phyloP scores from a whole-genome alignment of 2,329 filamentous ascomycete species.

The Chalaropsis ovoidea region DNA sequence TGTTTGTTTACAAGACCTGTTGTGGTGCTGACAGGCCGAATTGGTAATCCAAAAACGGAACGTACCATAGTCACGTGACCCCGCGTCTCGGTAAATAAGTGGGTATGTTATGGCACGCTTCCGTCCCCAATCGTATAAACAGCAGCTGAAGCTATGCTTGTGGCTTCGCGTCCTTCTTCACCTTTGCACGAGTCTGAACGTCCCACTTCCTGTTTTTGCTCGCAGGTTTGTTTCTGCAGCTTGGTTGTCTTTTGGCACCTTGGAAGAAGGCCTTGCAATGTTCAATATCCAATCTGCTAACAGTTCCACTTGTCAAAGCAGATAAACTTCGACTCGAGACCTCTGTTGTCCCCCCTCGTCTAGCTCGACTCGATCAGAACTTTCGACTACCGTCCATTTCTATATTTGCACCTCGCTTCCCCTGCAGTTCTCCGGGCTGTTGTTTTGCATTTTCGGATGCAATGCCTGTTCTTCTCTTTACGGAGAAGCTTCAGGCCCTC shows the following conservation, averaged over 20 bases:
- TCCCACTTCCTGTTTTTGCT: neutral
- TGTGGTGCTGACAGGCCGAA: too few relatives aligned
- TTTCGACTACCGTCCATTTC: neutral
- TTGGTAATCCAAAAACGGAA: too few relatives aligned
- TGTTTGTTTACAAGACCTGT: neutral
- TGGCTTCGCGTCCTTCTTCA: neutral
- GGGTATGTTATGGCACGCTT: neutral
- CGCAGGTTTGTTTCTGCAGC: neutral
- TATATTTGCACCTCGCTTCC: slow-evolving; percentile 57
- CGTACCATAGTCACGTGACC: neutral
- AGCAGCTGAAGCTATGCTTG: neutral
- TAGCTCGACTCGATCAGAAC: slow-evolving; percentile 11
- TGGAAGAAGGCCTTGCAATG: neutral
- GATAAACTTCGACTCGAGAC: neutral
- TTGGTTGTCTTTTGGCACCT: neutral
- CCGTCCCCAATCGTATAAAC: neutral
- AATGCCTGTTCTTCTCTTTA: slow-evolving; percentile 16
- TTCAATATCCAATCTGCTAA: neutral
- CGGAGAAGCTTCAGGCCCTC: slow-evolving; percentile 8
- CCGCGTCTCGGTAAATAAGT: neutral
- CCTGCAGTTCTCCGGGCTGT: slow-evolving; percentile 61
- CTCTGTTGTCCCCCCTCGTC: neutral
- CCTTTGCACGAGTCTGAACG: neutral
- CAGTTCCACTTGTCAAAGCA: neutral
- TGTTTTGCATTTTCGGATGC: slow-evolving; percentile 14